Conservation (phyloP, 306 rosid species). For the Delonix regia region DNA sequence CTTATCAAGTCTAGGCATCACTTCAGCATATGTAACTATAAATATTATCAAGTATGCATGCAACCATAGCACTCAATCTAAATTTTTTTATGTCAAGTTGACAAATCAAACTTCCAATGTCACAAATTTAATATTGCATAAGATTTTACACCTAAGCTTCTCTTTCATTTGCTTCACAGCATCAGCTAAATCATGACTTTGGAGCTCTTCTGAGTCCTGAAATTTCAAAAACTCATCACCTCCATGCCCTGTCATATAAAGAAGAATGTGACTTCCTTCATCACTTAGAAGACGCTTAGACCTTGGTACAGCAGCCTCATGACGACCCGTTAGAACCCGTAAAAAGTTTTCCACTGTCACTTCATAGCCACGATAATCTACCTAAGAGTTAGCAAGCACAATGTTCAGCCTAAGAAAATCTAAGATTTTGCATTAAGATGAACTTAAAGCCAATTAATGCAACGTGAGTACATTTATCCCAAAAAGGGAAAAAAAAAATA, state of each 20-base stretch:
- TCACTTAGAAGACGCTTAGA: constrained; percentile 95
- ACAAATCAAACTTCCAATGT: constrained; percentile 16
- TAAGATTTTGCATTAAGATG: constrained; percentile 1
- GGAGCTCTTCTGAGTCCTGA: constrained; percentile 98
- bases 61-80: constrained; percentile 1
- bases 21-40: not conserved
- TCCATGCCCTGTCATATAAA: constrained; percentile 98
- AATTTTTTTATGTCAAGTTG: not conserved
- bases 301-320: constrained; percentile 89
- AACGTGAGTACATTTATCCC: constrained; percentile 1
- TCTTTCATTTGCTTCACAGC: constrained; percentile 97
- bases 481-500: not conserved
- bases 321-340: constrained; percentile 90
- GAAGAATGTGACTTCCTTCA: constrained; percentile 96
- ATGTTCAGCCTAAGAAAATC: constrained; percentile 31
- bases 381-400: constrained; percentile 55
- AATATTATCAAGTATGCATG: not conserved
- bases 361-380: constrained; percentile 98
- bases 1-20: not conserved
- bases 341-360: constrained; percentile 86
- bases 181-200: constrained; percentile 98
- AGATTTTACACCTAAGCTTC: constrained; percentile 69
- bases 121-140: constrained; percentile 18
- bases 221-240: constrained; percentile 98
- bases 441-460: constrained; percentile 12